Conservation (phyloP, 2,329 filamentous ascomycete species). For the Periconia sp. region DNA sequence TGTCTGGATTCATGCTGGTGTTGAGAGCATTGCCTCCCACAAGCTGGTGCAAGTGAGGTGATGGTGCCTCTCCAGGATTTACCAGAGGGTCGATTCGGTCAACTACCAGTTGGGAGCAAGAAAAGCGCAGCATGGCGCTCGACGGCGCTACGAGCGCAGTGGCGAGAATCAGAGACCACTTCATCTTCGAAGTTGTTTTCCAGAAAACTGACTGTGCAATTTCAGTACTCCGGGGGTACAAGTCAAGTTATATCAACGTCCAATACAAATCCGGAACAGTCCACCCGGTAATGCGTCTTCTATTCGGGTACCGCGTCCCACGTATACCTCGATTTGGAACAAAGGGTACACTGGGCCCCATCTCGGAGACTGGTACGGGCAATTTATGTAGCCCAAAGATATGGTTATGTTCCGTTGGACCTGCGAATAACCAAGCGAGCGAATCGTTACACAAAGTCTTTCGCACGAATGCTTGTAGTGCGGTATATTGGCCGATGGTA, state of each 20-base stretch:
- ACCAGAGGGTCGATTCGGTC: slow-evolving; percentile 29
- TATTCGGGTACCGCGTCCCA: too few relatives aligned
- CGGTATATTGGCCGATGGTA: slow-evolving; percentile 10
- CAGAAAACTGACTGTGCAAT: neutral
- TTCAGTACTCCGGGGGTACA: neutral
- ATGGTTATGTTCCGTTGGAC: neutral
- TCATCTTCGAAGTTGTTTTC: slow-evolving; percentile 6
- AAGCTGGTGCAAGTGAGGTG: slow-evolving; percentile 49
- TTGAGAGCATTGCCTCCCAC: slow-evolving; percentile 57
- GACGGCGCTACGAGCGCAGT: slow-evolving; percentile 18
- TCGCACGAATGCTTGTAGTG: neutral
- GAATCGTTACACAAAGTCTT: neutral
- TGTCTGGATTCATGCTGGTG: slow-evolving; percentile 46
- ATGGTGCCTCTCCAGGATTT: slow-evolving; percentile 44
- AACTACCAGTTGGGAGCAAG: slow-evolving; percentile 15
- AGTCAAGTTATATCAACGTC: too few relatives aligned
- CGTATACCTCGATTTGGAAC: too few relatives aligned
- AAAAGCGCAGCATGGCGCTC: slow-evolving; percentile 20
- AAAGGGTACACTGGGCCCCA: too few relatives aligned
- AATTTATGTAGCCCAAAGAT: neutral
- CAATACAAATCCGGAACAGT: too few relatives aligned
- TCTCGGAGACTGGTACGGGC: neutral
- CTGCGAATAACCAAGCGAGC: neutral
- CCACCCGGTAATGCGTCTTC: too few relatives aligned
- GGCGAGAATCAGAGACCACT: slow-evolving; percentile 6